Evolutionary conservation across 1,284 basidiomycete genomes (phyloP), one percentile per base, ranked within the genome.

Genomic region (Agaricales sp.): DNA sequence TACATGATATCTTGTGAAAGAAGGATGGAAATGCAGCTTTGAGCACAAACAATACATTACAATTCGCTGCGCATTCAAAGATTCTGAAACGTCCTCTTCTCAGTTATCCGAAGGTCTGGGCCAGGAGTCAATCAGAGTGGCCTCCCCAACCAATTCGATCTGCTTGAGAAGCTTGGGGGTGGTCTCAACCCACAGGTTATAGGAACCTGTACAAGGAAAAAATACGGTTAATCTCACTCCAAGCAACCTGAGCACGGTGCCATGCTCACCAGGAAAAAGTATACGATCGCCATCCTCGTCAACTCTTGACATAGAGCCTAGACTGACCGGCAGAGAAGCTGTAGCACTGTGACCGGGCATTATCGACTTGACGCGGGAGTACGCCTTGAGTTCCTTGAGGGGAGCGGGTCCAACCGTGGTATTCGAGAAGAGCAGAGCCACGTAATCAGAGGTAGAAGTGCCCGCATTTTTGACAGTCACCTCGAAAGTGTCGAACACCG

Each of bases 351-450:
- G 51, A 8, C 69, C 66, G 1, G 70, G 60, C 2, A 58, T 54
- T 47, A 78, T 63, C 14, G 57, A 54, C 50, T 73, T 68, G 16
- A 73, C 57, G 43, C 75, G 70, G 16, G 67, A 63, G 58, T 77
- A 80, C 53, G n/a, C n/a, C n/a, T n/a, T n/a, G n/a, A n/a, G n/a
- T n/a, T 68, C 61, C 60, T 78, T 77, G 50, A 73, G 72, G 20
- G 75, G 75, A 45, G 66, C 67, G 2, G 77, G 77, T 18, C 67
- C 58, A 35, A n/a, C 30, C n/a, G 8, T 35, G 30, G 30, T 35
- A n/a, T n/a, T 35, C 8, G 30, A 35, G 30, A 35, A 35, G 30
- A 35, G 30, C 8, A 35, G 30, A 35, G n/a, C 30, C 8, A 11
- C 30, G n/a, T 35, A 35, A 35, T 35, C 30, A n/a, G 30, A 35